Base-by-base conservation (phyloP, 345 rosid genomes). In the Orychophragmus violaceus region DNA sequence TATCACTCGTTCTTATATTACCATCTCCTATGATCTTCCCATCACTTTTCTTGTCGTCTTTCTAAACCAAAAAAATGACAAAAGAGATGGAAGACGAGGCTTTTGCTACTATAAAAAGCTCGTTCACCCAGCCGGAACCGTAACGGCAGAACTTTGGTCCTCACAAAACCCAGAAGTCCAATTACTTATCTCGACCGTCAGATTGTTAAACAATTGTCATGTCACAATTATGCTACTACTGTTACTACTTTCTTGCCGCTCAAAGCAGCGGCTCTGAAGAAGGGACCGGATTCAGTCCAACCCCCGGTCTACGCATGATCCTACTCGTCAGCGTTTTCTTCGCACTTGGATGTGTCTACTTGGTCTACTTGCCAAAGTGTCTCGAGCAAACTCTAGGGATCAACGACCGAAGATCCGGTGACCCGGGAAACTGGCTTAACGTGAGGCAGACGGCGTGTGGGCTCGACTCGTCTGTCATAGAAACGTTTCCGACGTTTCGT, bases 401-500 rank as follows among this genome's bases (percentile, higher is more conserved):
- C 11, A 27, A 53, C 24, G 49, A 21, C 27, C 39, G 48, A 28
- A 42, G 51, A 11, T 2, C 69, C 9, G 23, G 27, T 1, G 35
- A 63, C 11, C 59, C 58, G 0, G 84, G 80, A 16, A 76, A 61
- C 52, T 73, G 74, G 54, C 77, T 49, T 25, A 70, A 71, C 67
- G 80, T 82, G 0, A 58, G 79, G 28, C 53, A 79, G 25, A 28
- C 37, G 22, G 63, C 25, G 19, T 75, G 71, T 6, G 96, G 96
- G 8, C 81, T 89, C 8, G 90, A 87, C 25, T 62, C 76, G 18
- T 36, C 78, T 3, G 80, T 89, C 30, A 80, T 89, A 57, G 81
- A 77, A 56, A 72, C 85, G 21, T 89, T 89, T 52, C 96, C 98
- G 13, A 77, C 83, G 39, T 92, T 92, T 53, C 74, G 69, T 24